A percentile compares a stretch with the other conserved stretches of the same genome.
These are phyloP conservation scores for Starmerella roubikii DNA, from an alignment of 805 yeast genomes.

Conservation along the genomic window DNA sequence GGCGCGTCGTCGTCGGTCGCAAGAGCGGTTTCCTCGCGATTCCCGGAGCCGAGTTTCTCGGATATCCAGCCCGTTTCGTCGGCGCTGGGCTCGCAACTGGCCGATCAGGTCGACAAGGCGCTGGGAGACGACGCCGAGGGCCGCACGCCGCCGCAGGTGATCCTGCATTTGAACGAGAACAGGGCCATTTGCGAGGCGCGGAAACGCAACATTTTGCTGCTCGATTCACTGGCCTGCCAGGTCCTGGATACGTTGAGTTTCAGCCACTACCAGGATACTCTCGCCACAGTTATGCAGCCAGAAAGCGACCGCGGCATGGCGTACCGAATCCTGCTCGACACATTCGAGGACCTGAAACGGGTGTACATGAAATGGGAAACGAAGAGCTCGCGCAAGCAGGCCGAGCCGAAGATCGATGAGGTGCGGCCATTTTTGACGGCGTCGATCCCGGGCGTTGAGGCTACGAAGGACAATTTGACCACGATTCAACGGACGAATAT, in stretches of 20 bases:
- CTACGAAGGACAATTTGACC: slow-evolving; percentile 30
- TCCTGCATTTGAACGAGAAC: slow-evolving; percentile 8
- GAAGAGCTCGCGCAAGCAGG: slow-evolving; percentile 7
- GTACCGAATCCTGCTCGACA: slow-evolving; percentile 52
- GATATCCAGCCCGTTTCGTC: slow-evolving; percentile 2
- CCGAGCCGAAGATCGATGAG: slow-evolving; percentile 10
- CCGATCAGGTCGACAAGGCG: slow-evolving; percentile 11
- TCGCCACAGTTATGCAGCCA: slow-evolving; percentile 52
- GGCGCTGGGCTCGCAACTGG: slow-evolving; percentile 10
- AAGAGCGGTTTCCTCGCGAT: background rate
- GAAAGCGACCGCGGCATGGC: slow-evolving; percentile 48
- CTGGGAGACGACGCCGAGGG: background rate
- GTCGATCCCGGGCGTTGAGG: slow-evolving; percentile 13
- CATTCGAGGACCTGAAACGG: slow-evolving; percentile 64
- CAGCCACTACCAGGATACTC: slow-evolving; percentile 62
- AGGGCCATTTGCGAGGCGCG: slow-evolving; percentile 13
- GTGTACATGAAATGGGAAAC: slow-evolving; percentile 32
- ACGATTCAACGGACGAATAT: slow-evolving; percentile 74
- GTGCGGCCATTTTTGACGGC: slow-evolving; percentile 16
- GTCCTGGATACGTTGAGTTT: slow-evolving; percentile 48
- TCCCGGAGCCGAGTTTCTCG: slow-evolving; percentile 3
- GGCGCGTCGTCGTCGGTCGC: background rate
- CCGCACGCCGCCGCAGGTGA: background rate
- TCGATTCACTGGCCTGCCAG: slow-evolving; percentile 75
- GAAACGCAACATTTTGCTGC: slow-evolving; percentile 38